Evolutionary conservation across 1,284 basidiomycete genomes (phyloP).

Genomic region (Trichosporon ovoides): DNA sequence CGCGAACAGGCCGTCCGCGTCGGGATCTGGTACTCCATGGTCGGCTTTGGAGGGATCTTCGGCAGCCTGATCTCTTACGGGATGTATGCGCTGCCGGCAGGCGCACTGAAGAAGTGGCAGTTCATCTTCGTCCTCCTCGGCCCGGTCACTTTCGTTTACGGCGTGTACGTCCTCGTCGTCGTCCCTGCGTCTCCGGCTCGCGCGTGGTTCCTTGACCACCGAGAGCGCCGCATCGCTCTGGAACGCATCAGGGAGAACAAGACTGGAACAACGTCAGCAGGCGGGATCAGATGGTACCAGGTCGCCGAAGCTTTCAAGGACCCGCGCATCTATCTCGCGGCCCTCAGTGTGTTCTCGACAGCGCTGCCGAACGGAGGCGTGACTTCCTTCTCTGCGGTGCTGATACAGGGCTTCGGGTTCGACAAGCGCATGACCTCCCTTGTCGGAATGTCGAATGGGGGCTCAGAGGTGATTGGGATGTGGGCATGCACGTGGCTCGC

Average conservation of each 20-base stretch:
- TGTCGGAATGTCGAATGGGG: slow-evolving; percentile 19
- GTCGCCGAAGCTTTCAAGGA: slow-evolving; percentile 41
- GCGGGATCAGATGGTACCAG: slow-evolving; percentile 39
- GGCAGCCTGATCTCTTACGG: slow-evolving; percentile 37
- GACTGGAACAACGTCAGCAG: slow-evolving; percentile 38
- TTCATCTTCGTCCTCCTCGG: slow-evolving; percentile 29
- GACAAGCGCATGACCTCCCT: slow-evolving; percentile 20
- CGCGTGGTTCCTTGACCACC: slow-evolving; percentile 43
- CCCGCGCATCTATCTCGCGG: slow-evolving; percentile 9
- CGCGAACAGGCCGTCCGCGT: slow-evolving; percentile 31
- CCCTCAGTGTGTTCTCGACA: not conserved
- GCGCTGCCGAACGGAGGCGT: slow-evolving; percentile 25
- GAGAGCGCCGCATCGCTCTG: slow-evolving; percentile 45
- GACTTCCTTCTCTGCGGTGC: slow-evolving; percentile 18
- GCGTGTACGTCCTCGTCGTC: slow-evolving; percentile 13
- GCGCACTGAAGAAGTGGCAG: not conserved
- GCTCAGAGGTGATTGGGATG: not conserved
- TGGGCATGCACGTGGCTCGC: not conserved
- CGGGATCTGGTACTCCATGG: slow-evolving; percentile 29
- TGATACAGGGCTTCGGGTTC: slow-evolving; percentile 27
- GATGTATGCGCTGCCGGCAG: slow-evolving; percentile 22
- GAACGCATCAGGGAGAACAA: slow-evolving; percentile 48
- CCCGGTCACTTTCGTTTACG: slow-evolving; percentile 21
- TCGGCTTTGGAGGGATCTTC: slow-evolving; percentile 10
- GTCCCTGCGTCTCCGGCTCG: slow-evolving; percentile 41